Evolutionary conservation across 2,329 filamentous ascomycete species (phyloP).

Genomic region (Ceratocystis lukuohia): DNA sequence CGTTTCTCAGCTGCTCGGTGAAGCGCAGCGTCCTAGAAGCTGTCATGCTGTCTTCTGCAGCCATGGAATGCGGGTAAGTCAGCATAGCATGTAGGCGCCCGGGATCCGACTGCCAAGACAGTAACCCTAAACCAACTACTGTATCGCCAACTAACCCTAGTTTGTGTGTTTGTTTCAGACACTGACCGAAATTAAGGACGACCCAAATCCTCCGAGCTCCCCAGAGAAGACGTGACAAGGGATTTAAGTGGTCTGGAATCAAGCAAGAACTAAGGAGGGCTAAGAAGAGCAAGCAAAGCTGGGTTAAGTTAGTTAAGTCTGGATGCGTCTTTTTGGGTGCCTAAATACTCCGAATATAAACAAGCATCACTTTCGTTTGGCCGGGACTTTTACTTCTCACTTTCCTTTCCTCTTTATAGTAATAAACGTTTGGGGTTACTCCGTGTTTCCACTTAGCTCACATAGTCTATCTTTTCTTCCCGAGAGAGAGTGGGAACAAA

Average conservation of each 20-base stretch:
- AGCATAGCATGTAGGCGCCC: not conserved
- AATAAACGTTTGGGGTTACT: not conserved
- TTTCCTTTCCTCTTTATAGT: not conserved
- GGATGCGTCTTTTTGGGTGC: not conserved
- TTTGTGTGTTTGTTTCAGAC: not conserved
- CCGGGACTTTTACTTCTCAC: not conserved
- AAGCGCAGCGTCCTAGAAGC: too few species aligned
- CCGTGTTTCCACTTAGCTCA: not conserved
- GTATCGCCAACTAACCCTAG: not conserved
- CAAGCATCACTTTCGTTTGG: conserved; percentile 2
- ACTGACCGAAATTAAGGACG: conserved; percentile 1
- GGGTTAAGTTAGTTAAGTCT: not conserved
- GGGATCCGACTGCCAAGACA: not conserved
- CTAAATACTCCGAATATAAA: not conserved
- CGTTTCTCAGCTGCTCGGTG: too few species aligned
- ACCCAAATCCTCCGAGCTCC: not conserved
- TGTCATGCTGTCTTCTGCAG: too few species aligned
- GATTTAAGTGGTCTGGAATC: not conserved
- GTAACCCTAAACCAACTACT: not conserved
- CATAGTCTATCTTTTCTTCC: not conserved
- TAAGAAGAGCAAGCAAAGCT: too few species aligned
- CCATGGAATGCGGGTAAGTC: not conserved
- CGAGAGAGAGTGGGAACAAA: not conserved
- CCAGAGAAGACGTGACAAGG: not conserved
- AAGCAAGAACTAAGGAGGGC: not conserved